These are phyloP conservation scores for Tripterygium wilfordii DNA, from an alignment of 177 flowering plant species.

Conservation along the genomic window DNA sequence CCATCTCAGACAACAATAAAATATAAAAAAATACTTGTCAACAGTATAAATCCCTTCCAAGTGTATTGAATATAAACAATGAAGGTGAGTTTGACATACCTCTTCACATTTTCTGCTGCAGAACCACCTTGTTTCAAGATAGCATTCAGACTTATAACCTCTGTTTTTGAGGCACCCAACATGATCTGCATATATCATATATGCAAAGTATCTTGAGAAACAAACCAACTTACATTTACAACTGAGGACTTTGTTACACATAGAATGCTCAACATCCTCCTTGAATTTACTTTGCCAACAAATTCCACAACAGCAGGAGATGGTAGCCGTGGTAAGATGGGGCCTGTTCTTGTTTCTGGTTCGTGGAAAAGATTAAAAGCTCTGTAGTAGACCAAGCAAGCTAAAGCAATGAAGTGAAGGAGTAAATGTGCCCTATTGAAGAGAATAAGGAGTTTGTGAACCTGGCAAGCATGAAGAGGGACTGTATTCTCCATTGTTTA, in stretches of 20 bases:
- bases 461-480: constrained; percentile 8
- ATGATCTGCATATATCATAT: constrained; percentile 49
- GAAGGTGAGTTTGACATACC: constrained; percentile 32
- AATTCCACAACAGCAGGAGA: constrained; percentile 43
- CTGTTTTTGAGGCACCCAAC: constrained; percentile 42
- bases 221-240: constrained; percentile 61
- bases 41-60: too few species aligned
- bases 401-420: constrained; percentile 14
- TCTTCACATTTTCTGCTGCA: constrained; percentile 61
- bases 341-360: too few species aligned
- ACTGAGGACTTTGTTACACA: constrained; percentile 20
- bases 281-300: constrained; percentile 43
- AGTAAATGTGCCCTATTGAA: constrained; percentile 11
- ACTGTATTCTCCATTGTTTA: constrained; percentile 4
- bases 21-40: too few species aligned
- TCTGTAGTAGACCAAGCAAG: constrained; percentile 14
- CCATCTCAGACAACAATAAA: too few species aligned
- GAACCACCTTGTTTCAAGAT: constrained; percentile 48
- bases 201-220: constrained; percentile 1
- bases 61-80: not conserved
- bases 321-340: constrained; percentile 15
- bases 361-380: constrained; percentile 6
- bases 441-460: not conserved
- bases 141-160: constrained; percentile 18
- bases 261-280: constrained; percentile 12